Percentiles rank a stretch among this genome's conserved stretches.
Conservation (phyloP, 2,329 filamentous ascomycete genomes). For the Venturia effusa region DNA sequence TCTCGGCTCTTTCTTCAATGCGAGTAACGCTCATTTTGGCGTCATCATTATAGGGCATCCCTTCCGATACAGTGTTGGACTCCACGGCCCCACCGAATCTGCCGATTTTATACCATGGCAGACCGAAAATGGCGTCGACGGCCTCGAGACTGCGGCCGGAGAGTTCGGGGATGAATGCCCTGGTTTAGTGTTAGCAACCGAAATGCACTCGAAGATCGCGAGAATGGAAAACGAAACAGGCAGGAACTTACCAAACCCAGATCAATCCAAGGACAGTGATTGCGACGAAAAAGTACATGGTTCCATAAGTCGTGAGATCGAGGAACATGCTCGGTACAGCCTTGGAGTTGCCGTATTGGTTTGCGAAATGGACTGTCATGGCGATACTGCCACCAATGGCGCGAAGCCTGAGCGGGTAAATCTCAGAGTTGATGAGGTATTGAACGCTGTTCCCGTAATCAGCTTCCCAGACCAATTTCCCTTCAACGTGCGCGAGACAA, state of each 20-base stretch:
- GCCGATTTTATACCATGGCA: conserved; percentile 68
- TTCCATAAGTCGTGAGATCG: conserved; percentile 44
- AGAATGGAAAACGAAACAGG: too few species aligned
- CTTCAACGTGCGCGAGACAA: too few species aligned
- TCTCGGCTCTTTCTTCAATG: background rate
- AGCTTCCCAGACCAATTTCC: background rate
- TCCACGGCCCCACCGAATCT: conserved; percentile 19
- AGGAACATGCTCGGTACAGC: conserved; percentile 68
- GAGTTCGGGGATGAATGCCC: conserved; percentile 59
- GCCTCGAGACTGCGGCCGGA: conserved; percentile 52
- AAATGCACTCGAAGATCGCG: background rate
- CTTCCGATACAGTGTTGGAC: background rate
- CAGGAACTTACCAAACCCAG: conserved; percentile 48
- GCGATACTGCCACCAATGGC: conserved; percentile 59
- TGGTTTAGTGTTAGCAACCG: background rate
- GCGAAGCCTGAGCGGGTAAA: conserved; percentile 65
- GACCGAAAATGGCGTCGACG: conserved; percentile 61
- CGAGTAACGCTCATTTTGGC: background rate
- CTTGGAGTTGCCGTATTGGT: conserved; percentile 67
- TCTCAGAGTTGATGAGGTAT: conserved; percentile 66
- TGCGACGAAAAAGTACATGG: conserved; percentile 65
- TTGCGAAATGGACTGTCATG: conserved; percentile 71
- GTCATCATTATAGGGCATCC: background rate
- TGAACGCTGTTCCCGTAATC: conserved; percentile 60
- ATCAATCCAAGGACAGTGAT: conserved; percentile 56